These are phyloP conservation scores for Dimocarpus longan DNA, from an alignment of 345 rosid species.

Conservation along the genomic window DNA sequence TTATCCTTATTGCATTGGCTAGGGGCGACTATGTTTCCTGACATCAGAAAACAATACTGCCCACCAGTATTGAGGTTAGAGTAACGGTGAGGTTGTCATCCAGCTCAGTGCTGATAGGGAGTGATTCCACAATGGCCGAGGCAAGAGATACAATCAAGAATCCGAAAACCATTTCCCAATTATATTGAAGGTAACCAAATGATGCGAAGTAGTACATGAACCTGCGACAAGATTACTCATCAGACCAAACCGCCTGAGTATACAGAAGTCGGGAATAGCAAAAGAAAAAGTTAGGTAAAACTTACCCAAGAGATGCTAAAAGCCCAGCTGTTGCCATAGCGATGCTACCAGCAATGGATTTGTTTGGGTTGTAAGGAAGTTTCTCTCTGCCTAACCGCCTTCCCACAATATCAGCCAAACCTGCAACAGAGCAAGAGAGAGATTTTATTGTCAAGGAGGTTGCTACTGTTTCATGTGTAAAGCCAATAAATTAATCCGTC, in stretches of 20 bases:
- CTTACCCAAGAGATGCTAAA: conserved; percentile 64
- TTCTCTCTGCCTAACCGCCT: conserved; percentile 68
- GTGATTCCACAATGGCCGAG: conserved; percentile 82
- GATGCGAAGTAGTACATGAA: conserved; percentile 71
- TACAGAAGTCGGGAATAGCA: neutral
- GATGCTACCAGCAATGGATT: conserved; percentile 80
- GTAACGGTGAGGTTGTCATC: conserved; percentile 94
- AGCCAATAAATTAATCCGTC: neutral
- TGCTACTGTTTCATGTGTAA: neutral
- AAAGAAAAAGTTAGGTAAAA: neutral
- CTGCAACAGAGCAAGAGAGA: conserved; percentile 35
- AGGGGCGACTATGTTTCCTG: neutral
- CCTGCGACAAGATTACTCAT: conserved; percentile 38
- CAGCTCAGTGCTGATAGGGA: conserved; percentile 71
- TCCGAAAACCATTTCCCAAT: conserved; percentile 55
- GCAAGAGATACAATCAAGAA: conserved; percentile 68
- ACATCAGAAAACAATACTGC: conserved; percentile 52
- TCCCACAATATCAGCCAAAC: conserved; percentile 89
- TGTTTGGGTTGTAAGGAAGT: conserved; percentile 78
- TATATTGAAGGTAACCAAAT: conserved; percentile 57
- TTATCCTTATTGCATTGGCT: neutral
- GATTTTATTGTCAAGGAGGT: neutral
- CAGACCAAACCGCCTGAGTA: conserved; percentile 5
- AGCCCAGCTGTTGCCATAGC: conserved; percentile 82
- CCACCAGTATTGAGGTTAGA: conserved; percentile 60